Base-by-base conservation (phyloP, 2,329 filamentous ascomycete species). In the Penicillium frequentans region DNA sequence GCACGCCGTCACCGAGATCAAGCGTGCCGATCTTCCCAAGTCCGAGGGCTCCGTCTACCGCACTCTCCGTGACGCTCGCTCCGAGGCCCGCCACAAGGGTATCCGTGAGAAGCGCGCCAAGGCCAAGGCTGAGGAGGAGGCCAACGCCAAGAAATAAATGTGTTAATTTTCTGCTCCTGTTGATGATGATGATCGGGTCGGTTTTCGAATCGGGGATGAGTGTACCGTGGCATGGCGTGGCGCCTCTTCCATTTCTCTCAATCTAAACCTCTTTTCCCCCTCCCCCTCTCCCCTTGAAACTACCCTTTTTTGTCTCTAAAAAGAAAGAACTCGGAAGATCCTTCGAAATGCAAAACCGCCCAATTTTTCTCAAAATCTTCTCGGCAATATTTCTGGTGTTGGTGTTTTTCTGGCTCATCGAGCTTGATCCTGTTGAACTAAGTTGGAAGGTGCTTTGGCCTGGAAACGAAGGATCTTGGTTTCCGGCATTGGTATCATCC, bases 91-190 rank as follows among this genome's bases (percentile, higher is more conserved):
- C 79, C 83, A 90, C 74, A 80, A 85, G 66, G 95, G 95, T 81
- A 85, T 85, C 75, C 88, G 92, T 78, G 93, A 96, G 86, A 98
- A 98, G 92, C 89, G 95, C 75, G 88, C 84, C 71, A 90, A 89
- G 85, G 90, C 91, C 73, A 93, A 88, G 76, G 87, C 87, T 35
- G 85, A 89, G 35, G 86, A 88, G 70, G 85, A 85, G 58, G 82
- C 84, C 64, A 77, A 77, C 61, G 75, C 81, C 67, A 84, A 80
- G 72, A 77, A 80, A 78, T 80, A 79, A 73, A 75, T 70, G 66
- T 75, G 69, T 53, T 66, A 66, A 71, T 70, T 69, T 64, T 67
- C 67, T 68, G 63, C 61, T 64, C 62, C 58, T 62, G 64, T 61
- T 67, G 64, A 67, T 72, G 70, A 73, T 74, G 72, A 73, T 71